Conservation (phyloP, 2,329 filamentous ascomycete genomes). For the Botrytis byssoidea region DNA sequence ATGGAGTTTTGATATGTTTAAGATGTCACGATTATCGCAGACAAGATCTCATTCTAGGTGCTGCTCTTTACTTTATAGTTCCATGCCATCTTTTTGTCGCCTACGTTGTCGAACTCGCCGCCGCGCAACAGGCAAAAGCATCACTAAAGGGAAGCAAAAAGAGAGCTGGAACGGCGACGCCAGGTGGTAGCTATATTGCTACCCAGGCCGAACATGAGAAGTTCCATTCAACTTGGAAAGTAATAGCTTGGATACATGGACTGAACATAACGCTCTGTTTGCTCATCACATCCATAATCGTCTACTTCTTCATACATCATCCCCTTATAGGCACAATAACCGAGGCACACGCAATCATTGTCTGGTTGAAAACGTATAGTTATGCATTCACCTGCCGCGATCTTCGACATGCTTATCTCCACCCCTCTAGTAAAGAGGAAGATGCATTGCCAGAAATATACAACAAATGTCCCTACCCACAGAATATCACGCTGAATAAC, state of each 20-base stretch:
- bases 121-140: conserved; percentile 73
- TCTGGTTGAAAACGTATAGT: conserved; percentile 93
- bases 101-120: conserved; percentile 82
- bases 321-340: conserved; percentile 89
- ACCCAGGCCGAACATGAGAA: conserved; percentile 52
- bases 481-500: conserved; percentile 86
- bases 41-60: conserved; percentile 73
- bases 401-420: conserved; percentile 83
- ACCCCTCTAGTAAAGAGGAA: conserved; percentile 65
- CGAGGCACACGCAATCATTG: conserved; percentile 88
- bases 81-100: conserved; percentile 89
- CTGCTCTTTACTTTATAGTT: conserved; percentile 79
- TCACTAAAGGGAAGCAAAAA: conserved; percentile 58
- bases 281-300: conserved; percentile 74
- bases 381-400: conserved; percentile 97
- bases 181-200: conserved; percentile 37
- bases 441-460: conserved; percentile 79
- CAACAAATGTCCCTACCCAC: conserved; percentile 77
- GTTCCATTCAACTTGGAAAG: conserved; percentile 75
- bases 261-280: conserved; percentile 82
- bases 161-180: conserved; percentile 36
- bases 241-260: conserved; percentile 77
- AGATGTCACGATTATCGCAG: conserved; percentile 83
- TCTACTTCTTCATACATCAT: conserved; percentile 90
- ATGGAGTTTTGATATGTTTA: conserved; percentile 91